Evolutionary conservation across 176 grass and related monocot genomes (phyloP), one percentile per base, ranked within the genome.

Genomic region (Thalia dealbata): DNA sequence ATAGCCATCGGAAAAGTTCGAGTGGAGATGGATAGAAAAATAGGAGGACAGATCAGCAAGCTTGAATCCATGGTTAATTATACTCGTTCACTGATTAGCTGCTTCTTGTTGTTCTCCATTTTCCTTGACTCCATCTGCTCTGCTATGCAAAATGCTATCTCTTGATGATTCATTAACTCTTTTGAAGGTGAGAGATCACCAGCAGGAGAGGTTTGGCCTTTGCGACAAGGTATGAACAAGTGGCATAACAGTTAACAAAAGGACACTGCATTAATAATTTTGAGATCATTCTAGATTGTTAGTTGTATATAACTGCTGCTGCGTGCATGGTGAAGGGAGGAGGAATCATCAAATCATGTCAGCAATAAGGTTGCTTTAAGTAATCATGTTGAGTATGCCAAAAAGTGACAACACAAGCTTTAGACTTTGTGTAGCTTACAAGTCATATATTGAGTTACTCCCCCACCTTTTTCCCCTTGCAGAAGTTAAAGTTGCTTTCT

Each of bases 11-110:
- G 52, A 65, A 93, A 82, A 82, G 95, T 99, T 61, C 84, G 85
- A 66, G 71, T 35, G 43, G 95, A 99, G 78, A 88, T 83, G 85
- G 87, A 99, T 52, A 76, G 81, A 73, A 99, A 93, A 79, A 93
- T 99, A 56, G 87, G 77, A 0, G 77, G 79, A 18, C 87, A 95
- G 79, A 88, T 99, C 74, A 61, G 29, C 82, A 84, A 79, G 73
- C 85, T 99, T 46, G 77, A 91, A 76, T 88, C 81, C 79, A 79
- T 88, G 22, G 79, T 91, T 6, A 26, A 19, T 64, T 25, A 27
- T 18, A n/a, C n/a, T n/a, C n/a, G n/a, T 58, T 58, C 2, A 18
- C 18, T n/a, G 14, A 21, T 18, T n/a, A 22, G 5, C 32, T 67
- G 9, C 21, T 70, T 69, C 16, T 3, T 45, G 23, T n/a, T 15